Evolutionary conservation across 441 rosid species (phyloP), one percentile per base, ranked within the genome.

Genomic region (Corymbia calophylla): DNA sequence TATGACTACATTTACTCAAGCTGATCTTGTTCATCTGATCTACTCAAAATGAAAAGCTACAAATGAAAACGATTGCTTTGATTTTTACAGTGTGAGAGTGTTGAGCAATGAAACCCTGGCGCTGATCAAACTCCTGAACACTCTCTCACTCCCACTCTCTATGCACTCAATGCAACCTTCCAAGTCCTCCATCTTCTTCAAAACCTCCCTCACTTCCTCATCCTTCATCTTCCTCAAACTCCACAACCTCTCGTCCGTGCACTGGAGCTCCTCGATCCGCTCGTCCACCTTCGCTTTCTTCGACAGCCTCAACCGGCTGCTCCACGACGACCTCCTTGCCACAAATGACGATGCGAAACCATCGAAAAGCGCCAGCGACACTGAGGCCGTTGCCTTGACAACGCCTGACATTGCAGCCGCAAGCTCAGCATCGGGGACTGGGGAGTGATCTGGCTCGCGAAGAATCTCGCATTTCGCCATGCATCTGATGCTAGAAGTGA

Each of bases 41-140:
- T 23, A 77, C 51, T 77, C 51, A 7, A 39, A 44, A 39, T 39
- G 17, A 77, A 77, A 73, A 77, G 17, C 84, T 73, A 73, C 84
- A 73, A 66, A 66, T 66, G 77, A 66, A 66, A 66, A 31, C 77
- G 17, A 35, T 66, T 1, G 8, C 77, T 66, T 29, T 32, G 5
- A 44, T 44, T 23, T 39, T 89, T 90, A 92, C 25, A 51, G 90
- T n/a, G 96, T 92, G 88, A 94, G 93, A 90, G 87, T 87, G 51
- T 95, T 94, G 80, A 95, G 96, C 51, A 95, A 88, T 25, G 95
- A 93, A 92, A 93, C 97, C 92, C 95, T 93, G 32, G 93, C 90
- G 88, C 86, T 92, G 87, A 95, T 92, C 93, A 95, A 91, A 62
- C 95, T 93, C 92, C 97, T 92, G 35, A 94, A 94, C 53, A 92